Evolutionary conservation across 2,329 filamentous ascomycete genomes (phyloP).

Genomic region (Pyrenophora teres): DNA sequence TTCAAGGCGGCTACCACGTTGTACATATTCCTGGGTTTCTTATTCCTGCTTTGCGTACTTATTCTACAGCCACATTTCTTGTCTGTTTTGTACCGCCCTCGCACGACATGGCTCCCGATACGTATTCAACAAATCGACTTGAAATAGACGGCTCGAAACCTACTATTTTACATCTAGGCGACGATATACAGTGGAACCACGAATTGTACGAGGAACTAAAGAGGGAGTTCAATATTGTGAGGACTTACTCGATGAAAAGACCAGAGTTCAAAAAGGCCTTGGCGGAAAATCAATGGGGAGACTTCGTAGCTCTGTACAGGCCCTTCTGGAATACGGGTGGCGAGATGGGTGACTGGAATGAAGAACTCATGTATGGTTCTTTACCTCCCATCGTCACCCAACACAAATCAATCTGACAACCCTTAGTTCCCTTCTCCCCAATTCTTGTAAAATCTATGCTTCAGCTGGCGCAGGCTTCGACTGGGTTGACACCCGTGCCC

Average conservation of each 20-base stretch:
- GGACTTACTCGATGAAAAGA: conserved; percentile 47
- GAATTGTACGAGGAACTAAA: conserved; percentile 47
- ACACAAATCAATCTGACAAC: neutral
- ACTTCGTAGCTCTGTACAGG: conserved; percentile 57
- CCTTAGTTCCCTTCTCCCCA: conserved; percentile 5
- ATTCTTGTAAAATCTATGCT: conserved; percentile 37
- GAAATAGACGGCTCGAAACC: conserved; percentile 24
- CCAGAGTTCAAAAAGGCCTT: conserved; percentile 50
- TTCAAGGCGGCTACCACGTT: too few relatives aligned
- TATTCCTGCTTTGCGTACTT: too few relatives aligned
- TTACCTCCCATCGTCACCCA: neutral
- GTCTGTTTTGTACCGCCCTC: too few relatives aligned
- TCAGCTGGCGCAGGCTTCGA: conserved; percentile 67
- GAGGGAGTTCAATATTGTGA: conserved; percentile 46
- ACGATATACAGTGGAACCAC: conserved; percentile 54
- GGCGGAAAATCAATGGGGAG: conserved; percentile 47
- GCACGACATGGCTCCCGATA: too few relatives aligned
- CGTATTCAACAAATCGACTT: too few relatives aligned
- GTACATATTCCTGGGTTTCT: too few relatives aligned
- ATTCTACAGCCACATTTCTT: too few relatives aligned
- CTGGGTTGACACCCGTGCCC: conserved; percentile 63
- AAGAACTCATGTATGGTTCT: conserved; percentile 56
- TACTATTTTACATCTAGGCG: conserved; percentile 51
- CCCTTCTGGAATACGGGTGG: conserved; percentile 69
- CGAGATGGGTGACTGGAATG: conserved; percentile 68